Percentiles rank a stretch among this genome's conserved stretches.
Conservation (phyloP, 2,329 filamentous ascomycete genomes). For the Pestalotiopsis sp. region DNA sequence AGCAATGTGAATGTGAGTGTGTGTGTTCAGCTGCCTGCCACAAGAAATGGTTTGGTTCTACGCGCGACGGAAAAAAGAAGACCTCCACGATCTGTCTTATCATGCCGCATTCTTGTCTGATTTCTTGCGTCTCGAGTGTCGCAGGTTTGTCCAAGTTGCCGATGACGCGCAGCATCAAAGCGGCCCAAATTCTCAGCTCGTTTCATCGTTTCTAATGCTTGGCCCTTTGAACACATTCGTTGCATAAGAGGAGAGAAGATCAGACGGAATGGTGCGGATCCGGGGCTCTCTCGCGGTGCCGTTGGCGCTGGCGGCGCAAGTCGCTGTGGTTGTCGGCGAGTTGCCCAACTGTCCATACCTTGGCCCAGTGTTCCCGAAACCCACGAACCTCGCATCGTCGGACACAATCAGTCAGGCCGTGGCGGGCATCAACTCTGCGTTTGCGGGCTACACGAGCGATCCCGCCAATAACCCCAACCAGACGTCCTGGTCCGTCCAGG, state of each 20-base stretch:
- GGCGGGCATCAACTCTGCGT: constrained; percentile 31
- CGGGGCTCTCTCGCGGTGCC: not conserved
- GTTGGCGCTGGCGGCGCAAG: not conserved
- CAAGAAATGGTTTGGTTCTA: not conserved
- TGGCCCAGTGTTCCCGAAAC: constrained; percentile 36
- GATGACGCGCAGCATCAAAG: not conserved
- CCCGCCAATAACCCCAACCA: constrained; percentile 29
- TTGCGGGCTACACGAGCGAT: constrained; percentile 29
- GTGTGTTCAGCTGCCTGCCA: not conserved
- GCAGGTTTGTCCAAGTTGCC: not conserved
- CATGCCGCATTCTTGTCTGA: not conserved
- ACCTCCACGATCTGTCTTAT: not conserved
- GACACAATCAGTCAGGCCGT: constrained; percentile 30
- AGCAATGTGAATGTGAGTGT: no score
- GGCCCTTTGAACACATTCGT: not conserved
- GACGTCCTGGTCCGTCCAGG: constrained; percentile 39
- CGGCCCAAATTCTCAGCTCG: not conserved
- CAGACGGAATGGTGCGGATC: constrained; percentile 1
- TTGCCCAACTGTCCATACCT: constrained; percentile 35
- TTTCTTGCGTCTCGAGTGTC: not conserved
- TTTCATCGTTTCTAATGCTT: not conserved
- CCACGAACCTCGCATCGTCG: constrained; percentile 30
- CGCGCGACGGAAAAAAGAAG: not conserved
- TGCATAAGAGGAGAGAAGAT: not conserved
- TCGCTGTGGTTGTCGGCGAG: not conserved